Evolutionary conservation across 2,329 filamentous ascomycete species (phyloP).

Genomic region (Colletotrichum orbiculare): DNA sequence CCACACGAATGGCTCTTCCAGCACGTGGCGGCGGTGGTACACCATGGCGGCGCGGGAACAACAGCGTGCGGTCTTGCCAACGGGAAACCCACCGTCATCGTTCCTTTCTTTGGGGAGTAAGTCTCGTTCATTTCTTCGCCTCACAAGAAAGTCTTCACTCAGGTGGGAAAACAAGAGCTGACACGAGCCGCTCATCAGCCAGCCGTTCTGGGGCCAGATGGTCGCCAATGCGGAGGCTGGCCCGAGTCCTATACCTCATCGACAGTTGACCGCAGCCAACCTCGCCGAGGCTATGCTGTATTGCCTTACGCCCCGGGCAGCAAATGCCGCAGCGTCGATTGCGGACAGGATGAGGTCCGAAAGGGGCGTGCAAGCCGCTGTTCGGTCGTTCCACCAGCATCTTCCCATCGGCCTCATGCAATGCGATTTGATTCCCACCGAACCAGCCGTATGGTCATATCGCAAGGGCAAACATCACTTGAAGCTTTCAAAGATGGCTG

Average conservation of each 20-base stretch:
- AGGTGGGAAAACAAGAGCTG: background rate
- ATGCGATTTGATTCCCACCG: slow-evolving; percentile 17
- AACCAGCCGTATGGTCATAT: slow-evolving; percentile 10
- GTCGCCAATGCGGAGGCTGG: slow-evolving; percentile 52
- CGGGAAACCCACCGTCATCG: slow-evolving; percentile 17
- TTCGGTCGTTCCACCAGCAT: slow-evolving; percentile 39
- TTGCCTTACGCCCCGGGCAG: slow-evolving; percentile 42
- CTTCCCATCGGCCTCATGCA: slow-evolving; percentile 12
- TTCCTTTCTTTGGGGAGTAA: slow-evolving; percentile 29
- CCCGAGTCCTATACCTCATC: slow-evolving; percentile 49
- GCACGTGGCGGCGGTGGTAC: slow-evolving; percentile 19
- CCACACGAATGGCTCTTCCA: slow-evolving; percentile 28
- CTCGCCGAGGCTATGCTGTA: slow-evolving; percentile 49
- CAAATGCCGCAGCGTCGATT: slow-evolving; percentile 5
- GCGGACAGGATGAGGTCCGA: slow-evolving; percentile 12
- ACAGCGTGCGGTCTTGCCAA: slow-evolving; percentile 26
- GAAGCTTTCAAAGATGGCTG: slow-evolving; percentile 24
- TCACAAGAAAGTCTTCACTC: background rate
- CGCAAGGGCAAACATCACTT: slow-evolving; percentile 46
- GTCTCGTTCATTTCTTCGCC: background rate
- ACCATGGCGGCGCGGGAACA: slow-evolving; percentile 28
- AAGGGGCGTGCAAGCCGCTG: slow-evolving; percentile 55
- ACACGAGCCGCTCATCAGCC: slow-evolving; percentile 17
- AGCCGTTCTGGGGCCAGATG: slow-evolving; percentile 56
- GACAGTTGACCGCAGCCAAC: slow-evolving; percentile 45